phyloP scores from a whole-genome alignment of 2,329 filamentous ascomycete species.

The Penicillium sp. region DNA sequence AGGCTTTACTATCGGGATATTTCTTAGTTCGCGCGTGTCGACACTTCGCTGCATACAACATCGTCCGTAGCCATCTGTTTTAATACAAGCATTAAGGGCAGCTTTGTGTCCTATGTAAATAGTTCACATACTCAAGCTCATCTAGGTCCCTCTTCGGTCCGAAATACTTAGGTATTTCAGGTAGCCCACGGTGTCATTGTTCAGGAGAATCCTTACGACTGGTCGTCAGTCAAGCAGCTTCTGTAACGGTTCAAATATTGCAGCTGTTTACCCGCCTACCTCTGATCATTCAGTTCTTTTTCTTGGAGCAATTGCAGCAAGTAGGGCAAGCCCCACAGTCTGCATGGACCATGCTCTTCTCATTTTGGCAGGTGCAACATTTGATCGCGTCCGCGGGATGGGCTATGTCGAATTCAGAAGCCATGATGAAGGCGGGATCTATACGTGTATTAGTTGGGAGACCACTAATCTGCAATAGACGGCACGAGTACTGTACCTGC shows the following conservation, averaged over 20 bases:
- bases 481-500: conserved; percentile 4
- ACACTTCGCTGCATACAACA: conserved; percentile 3
- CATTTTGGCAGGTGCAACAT: conserved; percentile 5
- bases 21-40: conserved; percentile 3
- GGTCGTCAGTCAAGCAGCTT: background rate
- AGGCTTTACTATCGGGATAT: conserved; percentile 1
- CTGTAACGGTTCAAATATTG: background rate
- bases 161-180: background rate
- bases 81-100: conserved; percentile 5
- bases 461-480: conserved; percentile 1
- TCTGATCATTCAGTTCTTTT: conserved; percentile 1
- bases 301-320: conserved; percentile 2
- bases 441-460: conserved; percentile 6
- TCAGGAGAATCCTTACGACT: background rate
- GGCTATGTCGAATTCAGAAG: conserved; percentile 6
- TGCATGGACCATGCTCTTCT: background rate
- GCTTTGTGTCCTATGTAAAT: background rate
- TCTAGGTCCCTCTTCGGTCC: too few relatives aligned
- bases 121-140: too few relatives aligned
- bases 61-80: conserved; percentile 8
- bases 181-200: background rate
- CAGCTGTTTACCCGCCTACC: background rate
- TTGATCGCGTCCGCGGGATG: conserved; percentile 6
- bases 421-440: conserved; percentile 2
- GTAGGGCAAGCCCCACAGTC: background rate